Base-by-base conservation (phyloP, 2,329 filamentous ascomycete genomes). In the Calcarisporium arbuscula region DNA sequence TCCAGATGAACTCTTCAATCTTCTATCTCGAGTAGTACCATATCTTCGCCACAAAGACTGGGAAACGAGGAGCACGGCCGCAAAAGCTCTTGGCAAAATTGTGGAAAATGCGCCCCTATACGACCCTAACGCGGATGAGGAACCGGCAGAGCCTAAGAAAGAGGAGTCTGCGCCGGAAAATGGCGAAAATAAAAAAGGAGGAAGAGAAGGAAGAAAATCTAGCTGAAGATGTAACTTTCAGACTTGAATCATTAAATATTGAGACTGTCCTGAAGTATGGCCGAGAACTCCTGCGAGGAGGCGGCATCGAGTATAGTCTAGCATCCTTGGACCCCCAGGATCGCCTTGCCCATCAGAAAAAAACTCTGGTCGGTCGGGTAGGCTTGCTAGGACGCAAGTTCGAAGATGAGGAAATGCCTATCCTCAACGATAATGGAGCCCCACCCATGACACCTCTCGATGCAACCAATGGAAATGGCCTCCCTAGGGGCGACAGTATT, bases 1-100 rank as follows among this genome's bases (percentile, higher is more conserved):
- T 52, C 92, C 92, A 0, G 90, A 98, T 63, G 94, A 98, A 60
- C 70, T 98, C 2, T 96, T 96, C 64, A 95, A 96, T 55, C 74
- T 98, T 6, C 73, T 98, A 10, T 90, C 87, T 19, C 76, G 90
- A 41, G 89, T 98, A 20, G 81, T 98, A n/a, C 90, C 92, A 1
- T 98, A 95, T 60, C 72, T 98, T 19, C 80, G 86, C 39, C 90
- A 92, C 48, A 95, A 90, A 58, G 90, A 89, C 55, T 98, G 92
- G 92, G 92, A 98, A 54, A 98, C 92, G 18, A 74, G 94, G 48
- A 89, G 83, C 41, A 94, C 92, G 35, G 85, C 94, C 30, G 88
- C 90, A 48, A 94, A 90, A 62, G 92, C 92, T 15, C 82, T 98
- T 39, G 90, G 90, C 39, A 88, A 90, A 51, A 96, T 98, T 46